Conservation (phyloP, 805 yeast genomes). For the Huiozyma sinensis region DNA sequence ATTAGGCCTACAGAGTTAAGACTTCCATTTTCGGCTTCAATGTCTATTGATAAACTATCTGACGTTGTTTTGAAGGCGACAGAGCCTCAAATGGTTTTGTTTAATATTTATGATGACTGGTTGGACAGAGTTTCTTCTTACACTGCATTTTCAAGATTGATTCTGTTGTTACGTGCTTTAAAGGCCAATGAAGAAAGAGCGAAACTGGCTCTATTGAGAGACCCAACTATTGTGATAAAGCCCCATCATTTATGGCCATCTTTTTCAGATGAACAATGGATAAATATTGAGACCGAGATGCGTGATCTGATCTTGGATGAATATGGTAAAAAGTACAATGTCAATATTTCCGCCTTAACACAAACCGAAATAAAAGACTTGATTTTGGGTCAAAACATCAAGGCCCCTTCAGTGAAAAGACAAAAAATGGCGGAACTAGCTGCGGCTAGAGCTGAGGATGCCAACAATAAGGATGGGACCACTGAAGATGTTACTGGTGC, state of each 20-base stretch:
- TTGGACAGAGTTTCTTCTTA: conserved; percentile 67
- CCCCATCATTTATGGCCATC: conserved; percentile 92
- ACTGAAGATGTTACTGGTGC: conserved; percentile 36
- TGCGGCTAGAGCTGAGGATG: conserved; percentile 30
- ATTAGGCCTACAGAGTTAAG: conserved; percentile 83
- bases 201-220: conserved; percentile 65
- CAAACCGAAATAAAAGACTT: conserved; percentile 90
- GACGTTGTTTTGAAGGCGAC: conserved; percentile 76
- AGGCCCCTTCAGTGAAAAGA: conserved; percentile 78
- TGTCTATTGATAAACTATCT: conserved; percentile 69
- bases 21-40: conserved; percentile 79
- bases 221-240: conserved; percentile 53
- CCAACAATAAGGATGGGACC: conserved; percentile 23
- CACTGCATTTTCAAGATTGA: conserved; percentile 87
- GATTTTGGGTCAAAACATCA: conserved; percentile 86
- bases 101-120: conserved; percentile 95
- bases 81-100: conserved; percentile 86
- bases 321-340: conserved; percentile 75
- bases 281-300: conserved; percentile 72
- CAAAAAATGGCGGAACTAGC: conserved; percentile 77
- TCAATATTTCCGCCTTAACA: conserved; percentile 77
- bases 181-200: conserved; percentile 70
- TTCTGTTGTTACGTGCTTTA: conserved; percentile 72
- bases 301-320: conserved; percentile 81
- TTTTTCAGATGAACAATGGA: conserved; percentile 82